A percentile compares a stretch with the other conserved stretches of the same genome.
Evolutionary conservation across 495 filamentous ascomycete genomes (phyloP).

Genomic region (Penicillium chermesinum): DNA sequence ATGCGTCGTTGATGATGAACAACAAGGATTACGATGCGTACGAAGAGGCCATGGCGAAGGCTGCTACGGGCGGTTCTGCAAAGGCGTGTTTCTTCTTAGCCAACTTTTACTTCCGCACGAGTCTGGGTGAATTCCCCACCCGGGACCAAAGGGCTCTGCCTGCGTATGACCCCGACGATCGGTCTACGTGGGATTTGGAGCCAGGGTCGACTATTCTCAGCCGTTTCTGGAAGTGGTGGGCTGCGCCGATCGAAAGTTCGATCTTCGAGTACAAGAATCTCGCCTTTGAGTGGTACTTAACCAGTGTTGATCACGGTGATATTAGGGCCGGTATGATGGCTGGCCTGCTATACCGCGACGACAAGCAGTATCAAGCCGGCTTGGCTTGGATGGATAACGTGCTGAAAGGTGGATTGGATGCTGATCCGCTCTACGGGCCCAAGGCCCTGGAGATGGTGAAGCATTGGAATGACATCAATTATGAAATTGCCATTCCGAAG

Average conservation of each 20-base stretch:
- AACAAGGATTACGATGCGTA: slow-evolving; percentile 24
- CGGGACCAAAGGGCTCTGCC: slow-evolving; percentile 14
- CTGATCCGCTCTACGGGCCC: neutral
- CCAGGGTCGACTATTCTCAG: neutral
- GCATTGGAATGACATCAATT: slow-evolving; percentile 21
- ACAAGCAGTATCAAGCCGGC: neutral
- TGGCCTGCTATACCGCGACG: neutral
- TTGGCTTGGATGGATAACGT: neutral
- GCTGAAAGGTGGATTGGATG: neutral
- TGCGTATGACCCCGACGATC: neutral
- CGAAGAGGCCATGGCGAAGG: slow-evolving; percentile 33
- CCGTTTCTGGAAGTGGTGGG: neutral
- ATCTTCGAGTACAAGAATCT: neutral
- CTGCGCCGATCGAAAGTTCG: neutral
- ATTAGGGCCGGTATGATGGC: neutral
- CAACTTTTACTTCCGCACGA: slow-evolving; percentile 37
- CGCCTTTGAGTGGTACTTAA: neutral
- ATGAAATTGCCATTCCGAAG: slow-evolving; percentile 14
- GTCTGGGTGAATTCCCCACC: slow-evolving; percentile 19
- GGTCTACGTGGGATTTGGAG: neutral
- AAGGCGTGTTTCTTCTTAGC: slow-evolving; percentile 32
- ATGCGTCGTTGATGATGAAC: slow-evolving; percentile 22
- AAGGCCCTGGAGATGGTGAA: slow-evolving; percentile 9
- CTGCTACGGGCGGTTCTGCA: slow-evolving; percentile 22
- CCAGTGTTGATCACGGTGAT: neutral